Percentiles rank a stretch among this genome's conserved stretches.
These are phyloP conservation scores for Fusarium hostae DNA, from an alignment of 2,329 filamentous ascomycete species.

Conservation along the genomic window DNA sequence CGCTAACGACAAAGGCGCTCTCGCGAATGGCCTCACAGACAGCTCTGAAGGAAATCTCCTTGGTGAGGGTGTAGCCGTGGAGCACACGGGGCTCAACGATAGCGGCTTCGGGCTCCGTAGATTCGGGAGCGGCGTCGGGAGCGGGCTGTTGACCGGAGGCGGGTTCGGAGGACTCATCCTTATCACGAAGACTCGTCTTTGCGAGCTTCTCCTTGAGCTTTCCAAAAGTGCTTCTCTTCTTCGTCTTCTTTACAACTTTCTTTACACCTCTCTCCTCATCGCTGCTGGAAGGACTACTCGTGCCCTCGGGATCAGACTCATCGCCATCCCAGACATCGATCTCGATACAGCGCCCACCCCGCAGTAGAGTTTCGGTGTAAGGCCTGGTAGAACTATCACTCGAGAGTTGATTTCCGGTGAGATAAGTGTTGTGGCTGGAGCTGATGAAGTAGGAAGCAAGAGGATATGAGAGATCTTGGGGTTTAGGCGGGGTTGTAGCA, in stretches of 20 bases:
- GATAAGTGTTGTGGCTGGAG: constrained; percentile 95
- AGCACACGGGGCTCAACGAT: constrained; percentile 78
- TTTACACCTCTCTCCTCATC: constrained; percentile 57
- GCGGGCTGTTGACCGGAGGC: constrained; percentile 8
- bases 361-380: constrained; percentile 84
- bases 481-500: constrained; percentile 53
- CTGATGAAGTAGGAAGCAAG: constrained; percentile 93
- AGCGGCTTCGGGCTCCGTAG: constrained; percentile 44
- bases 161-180: constrained; percentile 29
- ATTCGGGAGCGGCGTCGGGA: constrained; percentile 11
- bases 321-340: constrained; percentile 96
- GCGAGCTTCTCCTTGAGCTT: constrained; percentile 71
- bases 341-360: constrained; percentile 90
- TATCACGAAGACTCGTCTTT: constrained; percentile 59
- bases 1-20: constrained; percentile 77
- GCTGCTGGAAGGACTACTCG: constrained; percentile 55
- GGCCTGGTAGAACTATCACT: constrained; percentile 88
- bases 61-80: constrained; percentile 91
- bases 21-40: constrained; percentile 86
- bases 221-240: constrained; percentile 66
- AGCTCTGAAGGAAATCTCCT: constrained; percentile 84
- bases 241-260: constrained; percentile 64
- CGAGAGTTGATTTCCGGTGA: constrained; percentile 87
- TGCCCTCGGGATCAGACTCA: constrained; percentile 70
- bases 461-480: constrained; percentile 74